These are phyloP conservation scores for Asterophora parasitica DNA, from an alignment of 768 basidiomycete species.

Conservation along the genomic window DNA sequence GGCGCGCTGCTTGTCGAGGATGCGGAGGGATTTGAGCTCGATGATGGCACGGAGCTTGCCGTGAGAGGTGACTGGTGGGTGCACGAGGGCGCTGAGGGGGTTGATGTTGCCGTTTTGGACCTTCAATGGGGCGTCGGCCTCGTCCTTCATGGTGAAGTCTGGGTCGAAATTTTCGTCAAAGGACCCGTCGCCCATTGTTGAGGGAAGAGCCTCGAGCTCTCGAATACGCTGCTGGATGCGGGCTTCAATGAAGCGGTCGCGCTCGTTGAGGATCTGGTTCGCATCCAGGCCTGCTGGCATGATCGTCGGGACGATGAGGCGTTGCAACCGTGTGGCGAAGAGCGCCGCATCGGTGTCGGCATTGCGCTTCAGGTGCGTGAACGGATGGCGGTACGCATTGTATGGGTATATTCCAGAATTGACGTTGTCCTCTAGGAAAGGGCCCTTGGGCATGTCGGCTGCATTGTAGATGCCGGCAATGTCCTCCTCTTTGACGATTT, in stretches of 20 bases:
- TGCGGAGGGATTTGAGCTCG: conserved; percentile 84
- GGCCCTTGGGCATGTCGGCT: conserved; percentile 64
- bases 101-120: conserved; percentile 19
- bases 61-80: conserved; percentile 61
- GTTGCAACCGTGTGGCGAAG: conserved; percentile 70
- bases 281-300: conserved; percentile 93
- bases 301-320: conserved; percentile 80
- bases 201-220: conserved; percentile 76
- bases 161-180: conserved; percentile 45
- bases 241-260: conserved; percentile 86
- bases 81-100: conserved; percentile 33
- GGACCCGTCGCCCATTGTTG: conserved; percentile 75
- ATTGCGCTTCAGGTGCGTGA: conserved; percentile 70
- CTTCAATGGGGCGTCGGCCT: conserved; percentile 25
- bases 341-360: conserved; percentile 54
- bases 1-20: conserved; percentile 88
- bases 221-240: conserved; percentile 83
- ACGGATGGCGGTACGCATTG: conserved; percentile 84
- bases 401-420: conserved; percentile 86
- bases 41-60: conserved; percentile 88
- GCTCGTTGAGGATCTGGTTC: conserved; percentile 84
- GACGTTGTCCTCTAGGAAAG: conserved; percentile 74
- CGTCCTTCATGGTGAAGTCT: conserved; percentile 37
- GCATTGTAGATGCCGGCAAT: conserved; percentile 40
- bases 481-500: conserved; percentile 53